phyloP scores from a whole-genome alignment of 1,284 basidiomycete genomes.

The Tetrapyrgos nigripes region DNA sequence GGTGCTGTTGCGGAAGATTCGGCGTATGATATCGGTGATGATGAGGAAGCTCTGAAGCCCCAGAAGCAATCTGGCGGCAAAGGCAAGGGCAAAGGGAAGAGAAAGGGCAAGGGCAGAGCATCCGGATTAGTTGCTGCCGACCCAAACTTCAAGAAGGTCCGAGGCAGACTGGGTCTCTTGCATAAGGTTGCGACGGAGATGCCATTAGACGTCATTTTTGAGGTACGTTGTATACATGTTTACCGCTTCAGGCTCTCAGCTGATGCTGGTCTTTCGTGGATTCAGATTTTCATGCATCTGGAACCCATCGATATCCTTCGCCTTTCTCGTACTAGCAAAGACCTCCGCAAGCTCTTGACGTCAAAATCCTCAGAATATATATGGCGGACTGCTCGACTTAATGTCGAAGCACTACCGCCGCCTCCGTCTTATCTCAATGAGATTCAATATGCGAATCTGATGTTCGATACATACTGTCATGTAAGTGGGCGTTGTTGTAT shows the following conservation, averaged over 20 bases:
- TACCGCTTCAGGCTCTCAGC: too few species aligned
- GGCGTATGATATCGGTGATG: too few species aligned
- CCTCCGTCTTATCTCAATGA: constrained; percentile 6
- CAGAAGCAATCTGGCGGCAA: too few species aligned
- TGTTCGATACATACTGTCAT: neutral
- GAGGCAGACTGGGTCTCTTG: constrained; percentile 1
- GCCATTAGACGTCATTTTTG: neutral
- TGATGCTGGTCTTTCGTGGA: too few species aligned
- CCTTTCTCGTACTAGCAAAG: constrained; percentile 8
- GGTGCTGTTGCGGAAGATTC: too few species aligned
- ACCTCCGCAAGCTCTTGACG: constrained; percentile 2
- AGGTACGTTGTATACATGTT: too few species aligned
- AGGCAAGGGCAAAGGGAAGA: too few species aligned
- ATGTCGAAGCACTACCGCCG: neutral
- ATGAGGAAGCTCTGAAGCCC: too few species aligned
- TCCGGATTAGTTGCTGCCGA: too few species aligned
- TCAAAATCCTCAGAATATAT: neutral
- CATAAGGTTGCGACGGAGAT: constrained; percentile 1
- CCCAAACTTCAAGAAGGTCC: neutral
- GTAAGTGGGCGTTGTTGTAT: neutral
- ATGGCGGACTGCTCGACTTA: neutral
- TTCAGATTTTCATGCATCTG: constrained; percentile 1
- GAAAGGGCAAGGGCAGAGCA: too few species aligned
- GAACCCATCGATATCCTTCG: constrained; percentile 2
- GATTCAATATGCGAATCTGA: constrained; percentile 7